These are phyloP conservation scores for Biscutella laevigata DNA, from an alignment of 441 rosid genomes.

Conservation along the genomic window DNA sequence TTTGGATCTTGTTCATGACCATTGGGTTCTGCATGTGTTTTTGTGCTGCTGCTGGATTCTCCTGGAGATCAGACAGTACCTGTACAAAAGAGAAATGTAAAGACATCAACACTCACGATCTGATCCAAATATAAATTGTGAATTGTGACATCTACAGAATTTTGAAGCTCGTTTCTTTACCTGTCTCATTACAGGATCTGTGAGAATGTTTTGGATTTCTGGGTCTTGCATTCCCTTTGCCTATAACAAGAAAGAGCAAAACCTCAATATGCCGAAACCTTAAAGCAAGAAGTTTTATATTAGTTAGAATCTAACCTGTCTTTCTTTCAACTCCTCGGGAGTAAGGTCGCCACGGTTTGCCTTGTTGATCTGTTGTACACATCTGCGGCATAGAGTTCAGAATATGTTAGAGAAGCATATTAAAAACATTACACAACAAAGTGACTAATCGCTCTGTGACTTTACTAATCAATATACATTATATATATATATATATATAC, in stretches of 20 bases:
- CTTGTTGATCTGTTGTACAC: conserved; percentile 76
- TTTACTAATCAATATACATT: no score
- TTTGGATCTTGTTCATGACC: conserved; percentile 93
- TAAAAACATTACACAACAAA: not conserved
- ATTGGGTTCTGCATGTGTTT: conserved; percentile 84
- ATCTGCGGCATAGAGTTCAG: conserved; percentile 27
- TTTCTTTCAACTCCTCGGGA: conserved; percentile 89
- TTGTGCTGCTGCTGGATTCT: conserved; percentile 86
- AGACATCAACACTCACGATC: not conserved
- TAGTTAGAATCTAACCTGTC: conserved; percentile 50
- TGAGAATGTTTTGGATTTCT: conserved; percentile 82
- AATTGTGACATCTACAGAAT: not conserved
- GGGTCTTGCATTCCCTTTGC: conserved; percentile 97
- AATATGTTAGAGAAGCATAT: conserved; percentile 1
- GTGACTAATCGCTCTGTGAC: not conserved
- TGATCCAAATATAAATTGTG: no score
- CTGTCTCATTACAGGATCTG: conserved; percentile 98
- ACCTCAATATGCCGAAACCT: not conserved
- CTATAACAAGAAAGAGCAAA: conserved; percentile 32
- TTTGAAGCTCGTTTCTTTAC: conserved; percentile 22
- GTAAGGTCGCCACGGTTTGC: conserved; percentile 90
- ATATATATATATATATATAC: conserved; percentile 22
- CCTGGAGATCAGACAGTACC: conserved; percentile 90
- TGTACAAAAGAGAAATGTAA: conserved; percentile 16
- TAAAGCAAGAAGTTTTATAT: not conserved